These are phyloP conservation scores for Ormosia semicastrata DNA, from an alignment of 306 rosid genomes.

Conservation along the genomic window DNA sequence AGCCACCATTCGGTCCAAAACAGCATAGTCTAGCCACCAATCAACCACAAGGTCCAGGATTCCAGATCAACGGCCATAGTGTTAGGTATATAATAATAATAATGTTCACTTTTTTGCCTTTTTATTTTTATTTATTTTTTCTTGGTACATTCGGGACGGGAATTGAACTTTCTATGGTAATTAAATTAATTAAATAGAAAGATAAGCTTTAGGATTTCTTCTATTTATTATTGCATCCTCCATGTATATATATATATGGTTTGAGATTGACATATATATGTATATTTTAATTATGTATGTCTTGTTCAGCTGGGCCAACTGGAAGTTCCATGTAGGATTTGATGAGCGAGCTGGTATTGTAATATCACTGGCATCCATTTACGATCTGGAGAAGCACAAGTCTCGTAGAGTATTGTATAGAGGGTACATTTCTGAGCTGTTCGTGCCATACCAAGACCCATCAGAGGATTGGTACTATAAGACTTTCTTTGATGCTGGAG, in stretches of 20 bases:
- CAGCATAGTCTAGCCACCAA: constrained; percentile 1
- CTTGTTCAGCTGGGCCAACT: constrained; percentile 43
- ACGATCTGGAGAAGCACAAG: constrained; percentile 40
- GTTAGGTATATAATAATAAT: constrained; percentile 21
- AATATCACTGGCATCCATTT: constrained; percentile 36
- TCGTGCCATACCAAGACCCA: constrained; percentile 50
- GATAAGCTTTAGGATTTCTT: neutral
- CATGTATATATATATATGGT: neutral
- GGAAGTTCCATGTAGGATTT: constrained; percentile 46
- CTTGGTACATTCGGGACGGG: neutral
- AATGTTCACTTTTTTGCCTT: too few relatives aligned
- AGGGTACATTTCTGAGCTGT: constrained; percentile 42
- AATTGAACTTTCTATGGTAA: neutral
- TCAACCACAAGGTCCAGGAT: constrained; percentile 42
- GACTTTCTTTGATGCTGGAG: constrained; percentile 45
- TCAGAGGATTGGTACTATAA: constrained; percentile 37
- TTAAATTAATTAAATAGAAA: neutral
- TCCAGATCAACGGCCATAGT: constrained; percentile 26
- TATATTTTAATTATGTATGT: neutral
- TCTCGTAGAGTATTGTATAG: constrained; percentile 34
- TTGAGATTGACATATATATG: neutral
- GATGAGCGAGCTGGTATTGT: constrained; percentile 34
- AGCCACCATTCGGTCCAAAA: constrained; percentile 34
- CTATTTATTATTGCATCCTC: neutral
- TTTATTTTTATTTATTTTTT: too few relatives aligned